Evolutionary conservation across 1,139 yeast species (phyloP).

Genomic region (Geotrichum cucujoidarum): DNA sequence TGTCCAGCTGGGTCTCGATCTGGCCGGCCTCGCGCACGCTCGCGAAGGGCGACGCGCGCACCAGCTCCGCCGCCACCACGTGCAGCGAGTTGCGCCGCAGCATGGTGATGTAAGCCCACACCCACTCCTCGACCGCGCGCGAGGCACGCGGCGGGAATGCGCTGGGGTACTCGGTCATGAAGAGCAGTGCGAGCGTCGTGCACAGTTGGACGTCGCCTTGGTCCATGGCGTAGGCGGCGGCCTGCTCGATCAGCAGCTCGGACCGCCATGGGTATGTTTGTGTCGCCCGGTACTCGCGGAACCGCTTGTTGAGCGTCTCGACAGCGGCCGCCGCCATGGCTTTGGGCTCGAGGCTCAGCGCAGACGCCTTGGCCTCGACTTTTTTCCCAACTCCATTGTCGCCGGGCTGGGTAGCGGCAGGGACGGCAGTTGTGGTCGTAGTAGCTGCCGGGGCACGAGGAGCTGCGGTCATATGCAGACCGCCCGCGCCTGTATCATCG

Average conservation of each 20-base stretch:
- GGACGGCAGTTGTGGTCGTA: not conserved
- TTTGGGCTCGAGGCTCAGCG: not conserved
- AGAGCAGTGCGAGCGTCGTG: conserved; percentile 55
- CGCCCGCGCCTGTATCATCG: not conserved
- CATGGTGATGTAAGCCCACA: conserved; percentile 53
- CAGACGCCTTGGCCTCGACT: not conserved
- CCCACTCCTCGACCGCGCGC: conserved; percentile 47
- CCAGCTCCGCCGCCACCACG: conserved; percentile 53
- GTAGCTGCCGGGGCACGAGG: not conserved
- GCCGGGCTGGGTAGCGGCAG: no score
- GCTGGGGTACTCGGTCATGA: conserved; percentile 43
- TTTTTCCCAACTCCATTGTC: no score
- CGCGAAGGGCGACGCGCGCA: conserved; percentile 44
- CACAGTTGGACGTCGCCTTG: conserved; percentile 67
- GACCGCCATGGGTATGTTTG: conserved; percentile 49
- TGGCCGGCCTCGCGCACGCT: conserved; percentile 46
- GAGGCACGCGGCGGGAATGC: conserved; percentile 25
- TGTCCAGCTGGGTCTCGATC: conserved; percentile 54
- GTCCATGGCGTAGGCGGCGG: conserved; percentile 50
- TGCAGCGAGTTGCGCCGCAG: conserved; percentile 53
- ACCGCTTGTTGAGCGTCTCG: conserved; percentile 3
- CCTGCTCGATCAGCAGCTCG: conserved; percentile 42
- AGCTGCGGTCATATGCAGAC: not conserved
- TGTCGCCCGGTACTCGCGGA: conserved; percentile 30
- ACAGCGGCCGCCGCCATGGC: not conserved